Conservation (phyloP, 495 filamentous ascomycete genomes). For the Friedmanniomyces endolithicus region DNA sequence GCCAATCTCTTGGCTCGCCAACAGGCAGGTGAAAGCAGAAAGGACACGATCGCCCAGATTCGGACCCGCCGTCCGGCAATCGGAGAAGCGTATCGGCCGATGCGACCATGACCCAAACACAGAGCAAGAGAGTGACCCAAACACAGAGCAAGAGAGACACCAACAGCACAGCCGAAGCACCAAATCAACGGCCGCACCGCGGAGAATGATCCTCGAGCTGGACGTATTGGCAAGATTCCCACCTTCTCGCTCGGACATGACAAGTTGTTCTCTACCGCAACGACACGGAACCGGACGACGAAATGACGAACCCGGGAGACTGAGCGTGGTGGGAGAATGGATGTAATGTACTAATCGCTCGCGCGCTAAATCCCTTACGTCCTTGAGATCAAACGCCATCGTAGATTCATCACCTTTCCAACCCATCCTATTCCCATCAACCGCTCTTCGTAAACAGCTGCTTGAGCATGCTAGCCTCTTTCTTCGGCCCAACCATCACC, state of each 20-base stretch:
- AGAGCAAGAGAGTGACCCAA: too few relatives aligned
- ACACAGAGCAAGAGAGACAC: too few relatives aligned
- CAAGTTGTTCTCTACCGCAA: too few relatives aligned
- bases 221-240: too few relatives aligned
- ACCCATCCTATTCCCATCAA: constrained; percentile 1
- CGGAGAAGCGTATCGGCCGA: neutral
- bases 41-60: too few relatives aligned
- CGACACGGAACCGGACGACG: neutral
- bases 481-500: constrained; percentile 27
- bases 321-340: neutral
- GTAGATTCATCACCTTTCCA: neutral
- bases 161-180: too few relatives aligned
- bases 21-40: too few relatives aligned
- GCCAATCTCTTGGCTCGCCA: too few relatives aligned
- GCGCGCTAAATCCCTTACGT: neutral
- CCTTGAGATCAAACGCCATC: neutral
- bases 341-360: neutral
- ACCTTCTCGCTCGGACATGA: too few relatives aligned
- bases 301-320: neutral
- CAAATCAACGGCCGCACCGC: too few relatives aligned
- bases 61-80: too few relatives aligned
- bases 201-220: too few relatives aligned
- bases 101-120: neutral
- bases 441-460: constrained; percentile 34
- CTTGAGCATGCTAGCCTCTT: constrained; percentile 37